Evolutionary conservation across 1,284 basidiomycete genomes (phyloP).

Genomic region (Tylopilus microsporus): DNA sequence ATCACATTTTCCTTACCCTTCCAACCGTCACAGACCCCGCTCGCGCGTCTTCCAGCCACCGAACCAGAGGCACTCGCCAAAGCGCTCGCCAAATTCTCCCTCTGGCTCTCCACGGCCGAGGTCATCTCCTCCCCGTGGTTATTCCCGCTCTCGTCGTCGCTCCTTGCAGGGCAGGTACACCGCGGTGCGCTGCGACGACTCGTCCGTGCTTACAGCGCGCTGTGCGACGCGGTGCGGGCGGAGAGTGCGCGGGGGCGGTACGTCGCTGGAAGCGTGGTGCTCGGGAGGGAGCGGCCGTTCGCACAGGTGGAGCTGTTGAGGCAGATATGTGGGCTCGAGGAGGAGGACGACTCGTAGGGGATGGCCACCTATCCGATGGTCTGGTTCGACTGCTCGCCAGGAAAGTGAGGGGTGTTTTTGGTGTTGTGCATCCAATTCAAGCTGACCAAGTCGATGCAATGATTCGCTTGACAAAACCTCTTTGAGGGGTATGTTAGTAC

Average conservation of each 20-base stretch:
- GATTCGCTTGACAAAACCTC: no score
- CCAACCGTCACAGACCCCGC: slow-evolving; percentile 57
- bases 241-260: slow-evolving; percentile 56
- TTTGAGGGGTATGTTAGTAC: no score
- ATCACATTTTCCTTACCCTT: not conserved
- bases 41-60: slow-evolving; percentile 59
- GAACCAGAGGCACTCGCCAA: slow-evolving; percentile 52
- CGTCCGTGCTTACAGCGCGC: slow-evolving; percentile 60
- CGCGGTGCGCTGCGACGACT: slow-evolving; percentile 66
- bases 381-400: no score
- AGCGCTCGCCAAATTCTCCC: slow-evolving; percentile 56
- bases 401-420: no score
- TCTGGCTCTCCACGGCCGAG: slow-evolving; percentile 63
- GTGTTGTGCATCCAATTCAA: no score
- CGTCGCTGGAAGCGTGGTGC: slow-evolving; percentile 81
- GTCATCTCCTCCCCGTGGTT: slow-evolving; percentile 78
- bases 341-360: slow-evolving; percentile 17
- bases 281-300: slow-evolving; percentile 77
- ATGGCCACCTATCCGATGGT: no score
- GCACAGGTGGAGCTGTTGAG: slow-evolving; percentile 62
- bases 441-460: no score
- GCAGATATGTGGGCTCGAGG: slow-evolving; percentile 71
- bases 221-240: slow-evolving; percentile 75
- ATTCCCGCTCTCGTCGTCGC: slow-evolving; percentile 63
- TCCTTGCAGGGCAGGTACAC: slow-evolving; percentile 68